Evolutionary conservation across 805 yeast species (phyloP), one percentile per base, ranked within the genome.

Genomic region (Ogataea henricii): DNA sequence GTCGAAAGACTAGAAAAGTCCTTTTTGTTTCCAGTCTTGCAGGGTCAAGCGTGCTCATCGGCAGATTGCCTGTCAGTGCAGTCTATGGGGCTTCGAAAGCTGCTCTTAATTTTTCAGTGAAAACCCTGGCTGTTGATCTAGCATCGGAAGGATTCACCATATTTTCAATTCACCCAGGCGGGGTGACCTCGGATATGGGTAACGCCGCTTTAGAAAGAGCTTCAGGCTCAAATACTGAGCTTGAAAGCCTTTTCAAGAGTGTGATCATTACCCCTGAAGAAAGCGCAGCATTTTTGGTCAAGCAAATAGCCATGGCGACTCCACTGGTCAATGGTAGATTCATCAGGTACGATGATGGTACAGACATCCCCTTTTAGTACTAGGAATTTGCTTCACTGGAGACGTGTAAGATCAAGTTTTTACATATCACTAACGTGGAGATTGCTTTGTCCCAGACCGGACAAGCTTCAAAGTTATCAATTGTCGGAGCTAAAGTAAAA

Each of bases 41-140:
- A 16, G 49, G 40, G 3, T 41, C 49, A 4, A 36, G 18, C 18
- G 30, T 9, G 9, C 2, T 33, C 2, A 10, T 18, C 6, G 23
- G 22, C 4, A 35, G 35, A 2, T n/a, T 35, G 3, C 13, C 43
- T 9, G n/a, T 18, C 1, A 6, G n/a, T 16, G 37, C 26, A 6
- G 17, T 16, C 2, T 46, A 46, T 17, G 34, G 46, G 10, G 14
- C 29, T 1, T 46, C 49, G 4, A 71, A 72, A 54, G 69, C 73
- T 9, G 75, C 70, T 1, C 50, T 70, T 48, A 69, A 71, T 59
- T 65, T 12, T 30, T 13, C 34, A 3, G 34, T 14, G 6, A 30
- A 30, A 8, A 30, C 9, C 8, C n/a, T 30, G 34, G 34, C 34
- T 30, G 4, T 4, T 16, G 6, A 16, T 30, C 8, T 30, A 17